Base-by-base conservation (phyloP, 257 asterid genomes). In the Solanum etuberosum region DNA sequence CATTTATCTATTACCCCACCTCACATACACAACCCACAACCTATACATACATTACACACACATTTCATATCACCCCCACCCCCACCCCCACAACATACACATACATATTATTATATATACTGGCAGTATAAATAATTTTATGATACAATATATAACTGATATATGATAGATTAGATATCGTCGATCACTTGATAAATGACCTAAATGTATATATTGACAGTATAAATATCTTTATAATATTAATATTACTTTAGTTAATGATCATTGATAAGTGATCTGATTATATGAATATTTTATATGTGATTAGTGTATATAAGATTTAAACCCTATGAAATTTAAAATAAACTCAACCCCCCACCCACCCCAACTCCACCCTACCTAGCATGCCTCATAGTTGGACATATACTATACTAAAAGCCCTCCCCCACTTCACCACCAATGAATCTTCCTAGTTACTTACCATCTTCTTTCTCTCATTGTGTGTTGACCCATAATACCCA, bases 401-500 rank as follows among this genome's bases (percentile, higher is more conserved):
- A 78, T 78, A 16, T 80, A 80, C 6, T 8, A 51, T 51, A 25
- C 25, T 27, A 80, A 37, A 42, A 29, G 59, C 77, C 16, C 25
- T 29, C 54, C 88, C 88, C 85, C 72, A 18, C 72, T 35, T 29
- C 9, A 18, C 48, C 67, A 10, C 87, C 51, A 83, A 91, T 92
- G 95, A 95, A 93, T 91, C 97, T 93, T 93, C 98, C 97, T 90
- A 87, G 90, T 88, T 91, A 90, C 91, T 93, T 88, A 85, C 95
- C 89, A 70, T 71, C 90, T 20, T 42, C 68, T 68, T 86, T 65
- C 73, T 65, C 80, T 23, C 8, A 48, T 84, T 77, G 81, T 72
- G 93, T 86, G 96, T 94, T 92, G 97, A 93, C 98, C 97, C 96
- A 92, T 95, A 86, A 89, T 92, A 90, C 89, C 89, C 92, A 89